These are phyloP conservation scores for Xylaria sp. DNA, from an alignment of 2,329 filamentous ascomycete genomes.

Conservation along the genomic window DNA sequence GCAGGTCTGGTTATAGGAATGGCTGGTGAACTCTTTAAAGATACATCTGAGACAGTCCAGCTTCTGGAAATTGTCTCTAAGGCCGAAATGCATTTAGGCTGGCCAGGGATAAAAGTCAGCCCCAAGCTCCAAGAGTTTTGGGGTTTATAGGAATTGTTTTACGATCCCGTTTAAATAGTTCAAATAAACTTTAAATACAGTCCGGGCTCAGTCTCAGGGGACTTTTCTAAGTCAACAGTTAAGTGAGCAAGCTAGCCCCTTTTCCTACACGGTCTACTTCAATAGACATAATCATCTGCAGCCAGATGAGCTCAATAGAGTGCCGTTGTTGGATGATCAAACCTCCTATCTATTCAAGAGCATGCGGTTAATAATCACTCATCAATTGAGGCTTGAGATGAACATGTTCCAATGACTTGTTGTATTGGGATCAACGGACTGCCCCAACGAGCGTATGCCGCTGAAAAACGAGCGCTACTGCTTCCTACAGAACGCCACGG, in stretches of 20 bases:
- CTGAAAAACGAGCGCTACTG: neutral
- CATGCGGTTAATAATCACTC: neutral
- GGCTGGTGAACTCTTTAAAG: slow-evolving; percentile 17
- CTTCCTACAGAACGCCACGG: neutral
- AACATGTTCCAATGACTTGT: neutral
- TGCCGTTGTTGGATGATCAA: too few species aligned
- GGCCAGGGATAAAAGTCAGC: slow-evolving; percentile 20
- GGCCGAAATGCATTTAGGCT: slow-evolving; percentile 21
- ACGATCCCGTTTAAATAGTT: too few species aligned
- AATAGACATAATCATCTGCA: too few species aligned
- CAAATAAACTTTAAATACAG: too few species aligned
- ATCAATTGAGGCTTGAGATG: neutral
- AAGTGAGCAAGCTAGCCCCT: too few species aligned
- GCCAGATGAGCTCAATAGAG: too few species aligned
- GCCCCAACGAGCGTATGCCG: neutral
- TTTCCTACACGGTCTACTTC: too few species aligned
- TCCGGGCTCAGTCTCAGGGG: too few species aligned
- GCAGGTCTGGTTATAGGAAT: slow-evolving; percentile 20
- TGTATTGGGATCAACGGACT: neutral
- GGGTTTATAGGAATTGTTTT: neutral
- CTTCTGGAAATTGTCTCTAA: slow-evolving; percentile 16
- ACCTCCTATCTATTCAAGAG: too few species aligned
- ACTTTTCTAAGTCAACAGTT: too few species aligned
- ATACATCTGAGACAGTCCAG: slow-evolving; percentile 3
- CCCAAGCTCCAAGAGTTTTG: slow-evolving; percentile 20